Percentiles rank a stretch among this genome's conserved stretches.
These are phyloP conservation scores for Alternaria sp. DNA, from an alignment of 2,329 filamentous ascomycete species.

Conservation along the genomic window DNA sequence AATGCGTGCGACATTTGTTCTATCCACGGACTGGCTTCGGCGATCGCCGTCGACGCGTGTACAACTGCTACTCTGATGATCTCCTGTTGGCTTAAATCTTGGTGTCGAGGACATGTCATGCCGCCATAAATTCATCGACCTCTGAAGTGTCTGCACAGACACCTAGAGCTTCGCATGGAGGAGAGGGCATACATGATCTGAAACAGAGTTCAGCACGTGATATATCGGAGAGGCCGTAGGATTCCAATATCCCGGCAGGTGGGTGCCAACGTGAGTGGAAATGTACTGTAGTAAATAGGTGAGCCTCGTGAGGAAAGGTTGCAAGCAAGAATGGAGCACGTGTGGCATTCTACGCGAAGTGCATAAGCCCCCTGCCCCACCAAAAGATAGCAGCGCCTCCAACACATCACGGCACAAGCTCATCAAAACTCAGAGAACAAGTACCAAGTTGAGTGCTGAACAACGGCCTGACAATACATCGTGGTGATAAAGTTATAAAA, in stretches of 20 bases:
- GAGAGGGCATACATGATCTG: neutral
- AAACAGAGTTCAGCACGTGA: neutral
- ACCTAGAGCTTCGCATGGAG: neutral
- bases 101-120: neutral
- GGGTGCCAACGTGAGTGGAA: neutral
- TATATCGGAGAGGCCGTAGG: neutral
- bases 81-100: neutral
- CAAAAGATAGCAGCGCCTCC: slow-evolving; percentile 1
- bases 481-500: slow-evolving; percentile 13
- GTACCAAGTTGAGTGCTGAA: neutral
- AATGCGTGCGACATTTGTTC: neutral
- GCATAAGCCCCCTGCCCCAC: slow-evolving; percentile 7
- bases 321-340: neutral
- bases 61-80: neutral
- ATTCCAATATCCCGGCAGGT: too few species aligned
- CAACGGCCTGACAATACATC: neutral
- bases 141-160: neutral
- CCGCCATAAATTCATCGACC: neutral
- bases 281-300: neutral
- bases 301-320: neutral
- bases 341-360: neutral
- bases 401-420: neutral
- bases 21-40: neutral
- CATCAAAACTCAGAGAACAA: neutral
- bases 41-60: neutral